Conservation (phyloP, 2,329 filamentous ascomycete genomes). For the Aspergillus terreus region DNA sequence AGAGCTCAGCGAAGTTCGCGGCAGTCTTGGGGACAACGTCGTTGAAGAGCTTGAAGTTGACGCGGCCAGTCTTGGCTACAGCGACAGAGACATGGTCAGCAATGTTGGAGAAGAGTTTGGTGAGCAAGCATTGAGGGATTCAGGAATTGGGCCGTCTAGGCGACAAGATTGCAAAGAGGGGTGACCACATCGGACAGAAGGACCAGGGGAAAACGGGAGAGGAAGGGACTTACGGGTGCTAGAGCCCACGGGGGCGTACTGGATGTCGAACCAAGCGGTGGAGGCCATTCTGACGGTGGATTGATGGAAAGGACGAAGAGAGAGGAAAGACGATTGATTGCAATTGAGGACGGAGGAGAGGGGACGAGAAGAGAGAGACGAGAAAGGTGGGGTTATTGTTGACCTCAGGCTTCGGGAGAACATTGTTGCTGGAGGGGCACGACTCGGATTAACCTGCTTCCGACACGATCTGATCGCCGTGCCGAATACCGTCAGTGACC, state of each 20-base stretch:
- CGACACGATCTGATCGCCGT: slow-evolving; percentile 10
- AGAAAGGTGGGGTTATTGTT: slow-evolving; percentile 44
- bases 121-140: neutral
- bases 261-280: slow-evolving; percentile 73
- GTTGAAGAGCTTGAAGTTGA: slow-evolving; percentile 87
- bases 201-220: slow-evolving; percentile 12
- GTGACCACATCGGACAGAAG: neutral
- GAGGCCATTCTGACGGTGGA: slow-evolving; percentile 68
- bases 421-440: slow-evolving; percentile 39
- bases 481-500: neutral
- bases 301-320: slow-evolving; percentile 55
- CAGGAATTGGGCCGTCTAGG: neutral
- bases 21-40: slow-evolving; percentile 83
- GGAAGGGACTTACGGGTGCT: slow-evolving; percentile 19
- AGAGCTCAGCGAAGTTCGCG: slow-evolving; percentile 80
- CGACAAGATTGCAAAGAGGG: neutral
- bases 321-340: slow-evolving; percentile 27
- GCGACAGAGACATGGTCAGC: slow-evolving; percentile 20
- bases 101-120: neutral
- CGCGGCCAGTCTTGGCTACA: slow-evolving; percentile 69
- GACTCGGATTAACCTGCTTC: slow-evolving; percentile 23
- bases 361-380: slow-evolving; percentile 35
- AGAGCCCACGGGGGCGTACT: slow-evolving; percentile 48
- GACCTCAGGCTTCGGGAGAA: slow-evolving; percentile 39
- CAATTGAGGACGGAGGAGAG: slow-evolving; percentile 31